Evolutionary conservation across 768 basidiomycete genomes (phyloP), one percentile per base, ranked within the genome.

Genomic region (Macrolepiota fuliginosa): DNA sequence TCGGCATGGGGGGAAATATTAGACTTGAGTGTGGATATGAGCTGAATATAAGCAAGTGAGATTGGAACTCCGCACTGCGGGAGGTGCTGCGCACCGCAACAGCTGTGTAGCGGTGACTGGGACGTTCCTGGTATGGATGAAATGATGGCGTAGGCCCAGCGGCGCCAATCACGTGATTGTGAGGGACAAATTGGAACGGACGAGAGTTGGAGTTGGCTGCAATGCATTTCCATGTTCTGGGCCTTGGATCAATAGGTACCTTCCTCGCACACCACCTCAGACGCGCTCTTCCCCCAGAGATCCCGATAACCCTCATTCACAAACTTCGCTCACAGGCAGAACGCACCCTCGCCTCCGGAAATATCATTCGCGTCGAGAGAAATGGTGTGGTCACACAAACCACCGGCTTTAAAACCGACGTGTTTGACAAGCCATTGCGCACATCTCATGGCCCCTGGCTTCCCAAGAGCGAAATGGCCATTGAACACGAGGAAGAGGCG

Each of bases 191-290:
- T 35, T 25, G 39, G 19, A 4, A n/a, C n/a, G 11, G 22, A 22
- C 19, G 35, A 17, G 10, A 5, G 11, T 40, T 39, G 12, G 36
- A 13, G 24, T 7, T n/a, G 17, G 15, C 10, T 51, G 35, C 50
- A 32, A 91, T 92, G 90, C 87, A 82, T 64, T 82, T 90, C 70
- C 88, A 91, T 76, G 69, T 91, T 64, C 80, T 92, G 64, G 94
- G 94, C 66, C 73, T 94, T 45, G 94, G 94, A 53, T 82, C 93
- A 47, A 83, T 96, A 64, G 96, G 96, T 58, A 85, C 86, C 29
- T 85, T 98, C 62, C 64, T 98, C 65, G 83, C 94, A 15, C 85
- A 90, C 72, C 84, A 96, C 71, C 83, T 98, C 42, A 88, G 91
- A 42, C 79, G 79, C 54, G 73, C 78, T 56, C 77, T 92, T 54